Conservation (phyloP, 2,329 filamentous ascomycete species). For the Fusarium paranaense region DNA sequence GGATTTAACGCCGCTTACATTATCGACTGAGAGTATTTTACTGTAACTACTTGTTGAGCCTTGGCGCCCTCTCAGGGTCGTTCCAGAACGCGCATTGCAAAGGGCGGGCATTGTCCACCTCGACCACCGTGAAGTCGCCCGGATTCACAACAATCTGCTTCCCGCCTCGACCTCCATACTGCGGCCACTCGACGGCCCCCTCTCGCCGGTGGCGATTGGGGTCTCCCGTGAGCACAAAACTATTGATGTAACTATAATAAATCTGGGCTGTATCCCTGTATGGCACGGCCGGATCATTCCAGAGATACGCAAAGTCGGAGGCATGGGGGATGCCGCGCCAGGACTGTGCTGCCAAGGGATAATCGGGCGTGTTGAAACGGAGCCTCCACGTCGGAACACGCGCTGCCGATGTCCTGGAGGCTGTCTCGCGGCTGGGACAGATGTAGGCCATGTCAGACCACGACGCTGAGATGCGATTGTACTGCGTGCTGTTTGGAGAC, state of each 20-base stretch:
- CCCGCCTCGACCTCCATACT: neutral
- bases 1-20: neutral
- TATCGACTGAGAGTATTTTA: neutral
- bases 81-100: conserved; percentile 17
- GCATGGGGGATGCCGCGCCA: conserved; percentile 12
- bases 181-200: neutral
- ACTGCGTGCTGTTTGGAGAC: conserved; percentile 10
- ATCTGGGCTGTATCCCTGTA: neutral
- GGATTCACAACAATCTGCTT: conserved; percentile 10
- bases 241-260: neutral
- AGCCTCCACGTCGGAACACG: conserved; percentile 9
- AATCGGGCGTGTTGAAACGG: conserved; percentile 10
- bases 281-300: conserved; percentile 4
- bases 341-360: neutral
- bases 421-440: conserved; percentile 6
- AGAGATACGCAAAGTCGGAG: conserved; percentile 2
- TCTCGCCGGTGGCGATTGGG: neutral
- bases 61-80: neutral
- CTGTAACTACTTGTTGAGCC: conserved; percentile 11
- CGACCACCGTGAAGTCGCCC: neutral
- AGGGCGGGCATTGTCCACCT: neutral
- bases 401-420: neutral
- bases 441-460: conserved; percentile 21
- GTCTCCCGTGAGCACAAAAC: conserved; percentile 4
- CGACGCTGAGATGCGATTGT: conserved; percentile 15